A percentile compares a stretch with the other conserved stretches of the same genome.
Evolutionary conservation across 495 filamentous ascomycete genomes (phyloP).

Genomic region (Sabuloglossum arenarium): DNA sequence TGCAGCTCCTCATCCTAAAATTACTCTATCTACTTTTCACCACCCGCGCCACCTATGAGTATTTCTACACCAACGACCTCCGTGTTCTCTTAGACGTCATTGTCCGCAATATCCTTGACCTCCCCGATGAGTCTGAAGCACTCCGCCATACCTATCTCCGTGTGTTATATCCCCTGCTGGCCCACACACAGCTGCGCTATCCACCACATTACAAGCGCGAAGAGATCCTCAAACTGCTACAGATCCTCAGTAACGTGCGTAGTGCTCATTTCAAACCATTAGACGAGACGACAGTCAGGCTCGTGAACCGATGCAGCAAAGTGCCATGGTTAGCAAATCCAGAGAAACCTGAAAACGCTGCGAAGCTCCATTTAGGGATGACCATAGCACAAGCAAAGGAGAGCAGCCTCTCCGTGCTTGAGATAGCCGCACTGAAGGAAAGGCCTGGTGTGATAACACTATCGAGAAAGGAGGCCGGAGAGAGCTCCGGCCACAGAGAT

Average conservation of each 20-base stretch:
- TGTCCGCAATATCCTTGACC: conserved; percentile 83
- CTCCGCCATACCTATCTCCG: conserved; percentile 95
- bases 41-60: conserved; percentile 76
- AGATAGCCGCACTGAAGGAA: conserved; percentile 59
- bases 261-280: conserved; percentile 75
- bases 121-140: conserved; percentile 59
- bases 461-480: background rate
- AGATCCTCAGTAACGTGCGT: conserved; percentile 32
- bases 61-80: conserved; percentile 96
- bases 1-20: conserved; percentile 88
- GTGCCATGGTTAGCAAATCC: conserved; percentile 57
- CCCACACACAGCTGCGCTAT: conserved; percentile 71
- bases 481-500: background rate
- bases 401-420: conserved; percentile 29
- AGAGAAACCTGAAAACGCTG: conserved; percentile 20
- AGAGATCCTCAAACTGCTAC: conserved; percentile 58
- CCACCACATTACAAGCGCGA: conserved; percentile 80
- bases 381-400: conserved; percentile 10
- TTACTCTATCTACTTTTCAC: conserved; percentile 89
- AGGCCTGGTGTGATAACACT: conserved; percentile 74
- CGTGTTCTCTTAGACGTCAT: conserved; percentile 90
- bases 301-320: conserved; percentile 60
- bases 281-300: conserved; percentile 71
- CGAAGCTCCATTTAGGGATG: conserved; percentile 12
- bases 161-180: conserved; percentile 73